Conservation (phyloP, 2,329 filamentous ascomycete species). For the Leptoxyphium fumago region DNA sequence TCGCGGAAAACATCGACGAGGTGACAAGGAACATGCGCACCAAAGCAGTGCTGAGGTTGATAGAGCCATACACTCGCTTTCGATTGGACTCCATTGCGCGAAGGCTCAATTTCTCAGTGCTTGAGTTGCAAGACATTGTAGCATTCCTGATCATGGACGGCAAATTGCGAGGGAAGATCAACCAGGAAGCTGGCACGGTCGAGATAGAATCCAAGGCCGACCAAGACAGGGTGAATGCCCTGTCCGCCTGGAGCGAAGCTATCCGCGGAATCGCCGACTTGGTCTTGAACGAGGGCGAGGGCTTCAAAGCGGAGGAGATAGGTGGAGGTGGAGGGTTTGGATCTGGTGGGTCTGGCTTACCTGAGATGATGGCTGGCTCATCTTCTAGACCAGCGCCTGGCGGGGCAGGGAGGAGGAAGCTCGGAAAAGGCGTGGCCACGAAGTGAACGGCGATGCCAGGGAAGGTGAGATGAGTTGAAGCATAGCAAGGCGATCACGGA, state of each 20-base stretch:
- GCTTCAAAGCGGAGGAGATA: constrained; percentile 40
- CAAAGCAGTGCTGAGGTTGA: constrained; percentile 83
- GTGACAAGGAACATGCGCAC: constrained; percentile 97
- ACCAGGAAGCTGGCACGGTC: constrained; percentile 73
- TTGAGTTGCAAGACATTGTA: constrained; percentile 90
- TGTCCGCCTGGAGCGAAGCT: constrained; percentile 57
- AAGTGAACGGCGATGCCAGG: neutral
- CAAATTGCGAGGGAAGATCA: constrained; percentile 73
- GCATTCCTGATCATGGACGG: constrained; percentile 85
- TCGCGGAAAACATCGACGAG: constrained; percentile 97
- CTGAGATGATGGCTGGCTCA: neutral
- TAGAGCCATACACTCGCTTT: constrained; percentile 90
- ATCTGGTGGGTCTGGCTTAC: neutral
- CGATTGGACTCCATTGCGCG: constrained; percentile 75
- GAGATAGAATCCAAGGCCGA: constrained; percentile 64
- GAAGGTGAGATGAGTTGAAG: too few relatives aligned
- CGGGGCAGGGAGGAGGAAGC: neutral
- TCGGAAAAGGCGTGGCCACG: neutral
- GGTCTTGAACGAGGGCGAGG: constrained; percentile 65
- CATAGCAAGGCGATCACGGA: too few relatives aligned
- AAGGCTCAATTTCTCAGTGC: constrained; percentile 69
- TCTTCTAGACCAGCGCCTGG: neutral
- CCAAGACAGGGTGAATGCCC: constrained; percentile 55
- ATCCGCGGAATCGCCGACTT: constrained; percentile 55
- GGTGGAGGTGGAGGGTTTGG: constrained; percentile 2